Conservation (phyloP, 768 basidiomycete genomes). For the Naganishia randhawae region DNA sequence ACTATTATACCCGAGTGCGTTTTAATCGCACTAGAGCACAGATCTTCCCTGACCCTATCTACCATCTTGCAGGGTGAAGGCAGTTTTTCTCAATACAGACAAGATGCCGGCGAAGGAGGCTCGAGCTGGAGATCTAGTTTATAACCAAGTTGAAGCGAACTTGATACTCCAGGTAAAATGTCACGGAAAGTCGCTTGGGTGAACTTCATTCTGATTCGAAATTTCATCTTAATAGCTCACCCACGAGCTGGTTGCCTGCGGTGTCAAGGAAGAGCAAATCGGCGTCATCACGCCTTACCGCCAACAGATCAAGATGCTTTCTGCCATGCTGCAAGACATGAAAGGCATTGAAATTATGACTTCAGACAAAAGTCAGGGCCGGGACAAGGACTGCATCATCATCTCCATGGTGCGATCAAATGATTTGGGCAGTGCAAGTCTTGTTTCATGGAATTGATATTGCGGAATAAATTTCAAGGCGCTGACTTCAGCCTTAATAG, state of each 20-base stretch:
- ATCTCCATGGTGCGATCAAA: conserved; percentile 91
- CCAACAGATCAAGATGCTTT: conserved; percentile 88
- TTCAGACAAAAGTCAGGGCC: conserved; percentile 86
- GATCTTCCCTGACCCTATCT: neutral
- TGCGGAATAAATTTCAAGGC: neutral
- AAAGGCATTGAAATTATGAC: conserved; percentile 71
- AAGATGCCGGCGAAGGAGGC: conserved; percentile 71
- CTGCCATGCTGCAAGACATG: conserved; percentile 60
- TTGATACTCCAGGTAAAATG: conserved; percentile 52
- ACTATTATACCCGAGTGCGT: conserved; percentile 65
- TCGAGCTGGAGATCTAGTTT: conserved; percentile 78
- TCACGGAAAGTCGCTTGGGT: neutral
- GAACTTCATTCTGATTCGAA: neutral
- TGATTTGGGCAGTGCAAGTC: conserved; percentile 64
- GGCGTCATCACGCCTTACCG: conserved; percentile 88
- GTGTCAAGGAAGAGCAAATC: conserved; percentile 67
- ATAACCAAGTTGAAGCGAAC: conserved; percentile 75
- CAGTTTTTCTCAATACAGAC: conserved; percentile 93
- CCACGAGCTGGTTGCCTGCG: conserved; percentile 63
- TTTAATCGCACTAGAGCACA: neutral
- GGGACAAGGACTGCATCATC: conserved; percentile 92
- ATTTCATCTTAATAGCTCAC: conserved; percentile 60
- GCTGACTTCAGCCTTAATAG: conserved; percentile 51
- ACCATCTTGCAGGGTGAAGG: conserved; percentile 63
- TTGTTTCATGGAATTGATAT: neutral